These are phyloP conservation scores for Serendipita indica DNA, from an alignment of 768 basidiomycete genomes.

Conservation along the genomic window DNA sequence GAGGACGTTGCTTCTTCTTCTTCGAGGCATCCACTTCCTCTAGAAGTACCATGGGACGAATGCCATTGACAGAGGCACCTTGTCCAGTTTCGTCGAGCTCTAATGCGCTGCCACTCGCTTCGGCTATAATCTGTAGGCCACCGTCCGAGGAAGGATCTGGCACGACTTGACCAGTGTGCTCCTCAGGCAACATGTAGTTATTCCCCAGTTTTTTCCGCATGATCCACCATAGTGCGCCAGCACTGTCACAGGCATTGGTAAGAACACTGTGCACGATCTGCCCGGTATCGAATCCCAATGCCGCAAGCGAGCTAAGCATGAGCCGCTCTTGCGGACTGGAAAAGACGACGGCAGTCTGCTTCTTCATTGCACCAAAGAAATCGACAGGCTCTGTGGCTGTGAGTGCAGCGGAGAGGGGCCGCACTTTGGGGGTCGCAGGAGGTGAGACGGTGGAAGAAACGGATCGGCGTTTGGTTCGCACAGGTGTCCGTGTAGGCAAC, in stretches of 20 bases:
- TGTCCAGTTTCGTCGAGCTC: neutral
- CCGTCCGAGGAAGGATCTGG: neutral
- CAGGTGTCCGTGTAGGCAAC: slow-evolving; percentile 71
- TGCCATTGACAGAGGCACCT: neutral
- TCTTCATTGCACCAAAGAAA: slow-evolving; percentile 45
- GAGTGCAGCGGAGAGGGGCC: neutral
- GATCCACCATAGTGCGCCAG: slow-evolving; percentile 95
- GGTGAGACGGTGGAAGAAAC: slow-evolving; percentile 78
- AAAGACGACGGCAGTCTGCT: slow-evolving; percentile 70
- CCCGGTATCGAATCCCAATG: slow-evolving; percentile 78
- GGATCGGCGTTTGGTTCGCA: slow-evolving; percentile 87
- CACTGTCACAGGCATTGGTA: slow-evolving; percentile 81
- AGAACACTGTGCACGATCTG: slow-evolving; percentile 92
- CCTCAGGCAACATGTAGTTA: slow-evolving; percentile 23
- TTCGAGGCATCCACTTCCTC: slow-evolving; percentile 12
- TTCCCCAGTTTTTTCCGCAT: slow-evolving; percentile 67
- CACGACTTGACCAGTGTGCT: slow-evolving; percentile 6
- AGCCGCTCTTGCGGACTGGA: slow-evolving; percentile 69
- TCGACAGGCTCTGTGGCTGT: neutral
- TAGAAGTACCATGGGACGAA: slow-evolving; percentile 16
- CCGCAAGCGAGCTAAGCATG: slow-evolving; percentile 56
- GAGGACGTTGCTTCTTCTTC: slow-evolving; percentile 11
- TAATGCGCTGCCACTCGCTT: neutral
- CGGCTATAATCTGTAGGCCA: neutral
- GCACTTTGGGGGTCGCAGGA: neutral